These are phyloP conservation scores for Candida saitoana DNA, from an alignment of 805 yeast species.

Conservation along the genomic window DNA sequence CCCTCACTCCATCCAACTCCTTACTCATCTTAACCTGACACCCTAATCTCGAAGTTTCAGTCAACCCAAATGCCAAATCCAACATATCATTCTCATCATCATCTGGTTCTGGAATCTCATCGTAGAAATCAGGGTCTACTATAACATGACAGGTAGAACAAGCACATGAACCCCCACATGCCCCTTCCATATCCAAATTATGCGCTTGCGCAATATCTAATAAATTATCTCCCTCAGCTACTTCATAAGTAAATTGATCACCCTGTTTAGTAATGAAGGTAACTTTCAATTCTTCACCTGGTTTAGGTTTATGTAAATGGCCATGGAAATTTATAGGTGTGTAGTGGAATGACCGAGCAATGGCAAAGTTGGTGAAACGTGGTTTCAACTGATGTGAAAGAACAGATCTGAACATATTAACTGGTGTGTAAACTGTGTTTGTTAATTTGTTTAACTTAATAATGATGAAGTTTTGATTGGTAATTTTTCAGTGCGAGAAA, in stretches of 20 bases:
- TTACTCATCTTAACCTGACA: constrained; percentile 90
- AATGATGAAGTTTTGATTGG: not conserved
- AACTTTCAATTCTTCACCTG: constrained; percentile 81
- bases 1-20: constrained; percentile 87
- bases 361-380: not conserved
- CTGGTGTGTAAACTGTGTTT: too few species aligned
- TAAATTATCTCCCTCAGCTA: constrained; percentile 85
- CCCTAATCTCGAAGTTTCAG: constrained; percentile 94
- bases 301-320: constrained; percentile 83
- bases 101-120: constrained; percentile 86
- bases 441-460: too few species aligned
- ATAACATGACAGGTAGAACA: constrained; percentile 97
- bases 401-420: not conserved
- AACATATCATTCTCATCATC: constrained; percentile 99
- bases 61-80: constrained; percentile 93
- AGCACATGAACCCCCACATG: constrained; percentile 99
- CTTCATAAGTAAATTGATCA: constrained; percentile 73
- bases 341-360: constrained; percentile 12
- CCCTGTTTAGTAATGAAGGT: constrained; percentile 94
- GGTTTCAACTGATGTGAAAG: not conserved
- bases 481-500: not conserved
- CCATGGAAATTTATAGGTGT: constrained; percentile 52
- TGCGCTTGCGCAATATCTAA: constrained; percentile 94
- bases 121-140: constrained; percentile 92
- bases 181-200: constrained; percentile 93